Conservation (phyloP, 2,329 filamentous ascomycete genomes). For the Xylariales sp. region DNA sequence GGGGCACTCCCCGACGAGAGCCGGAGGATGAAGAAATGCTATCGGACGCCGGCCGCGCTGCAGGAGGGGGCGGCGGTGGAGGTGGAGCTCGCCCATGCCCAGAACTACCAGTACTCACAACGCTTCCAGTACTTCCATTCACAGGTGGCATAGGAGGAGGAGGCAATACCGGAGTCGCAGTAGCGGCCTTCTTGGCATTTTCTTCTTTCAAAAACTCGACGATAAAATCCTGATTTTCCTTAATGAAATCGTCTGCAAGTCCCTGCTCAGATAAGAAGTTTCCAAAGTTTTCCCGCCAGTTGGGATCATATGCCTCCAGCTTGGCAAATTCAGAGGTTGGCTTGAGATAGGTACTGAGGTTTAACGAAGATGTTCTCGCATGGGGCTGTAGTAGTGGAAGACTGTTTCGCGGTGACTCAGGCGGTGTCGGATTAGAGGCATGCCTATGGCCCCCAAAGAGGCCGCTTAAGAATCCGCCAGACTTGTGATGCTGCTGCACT, state of each 20-base stretch:
- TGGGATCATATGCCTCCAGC: conserved; percentile 72
- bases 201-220: conserved; percentile 72
- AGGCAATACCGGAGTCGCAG: conserved; percentile 54
- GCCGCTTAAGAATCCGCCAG: conserved; percentile 66
- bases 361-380: conserved; percentile 56
- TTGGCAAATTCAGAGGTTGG: conserved; percentile 68
- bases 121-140: conserved; percentile 50
- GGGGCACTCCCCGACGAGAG: conserved; percentile 59
- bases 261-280: conserved; percentile 72
- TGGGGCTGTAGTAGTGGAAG: conserved; percentile 52
- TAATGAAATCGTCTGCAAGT: conserved; percentile 74
- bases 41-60: conserved; percentile 48
- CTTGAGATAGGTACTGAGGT: conserved; percentile 57
- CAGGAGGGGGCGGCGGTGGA: conserved; percentile 50
- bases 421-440: conserved; percentile 66
- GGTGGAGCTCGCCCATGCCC: conserved; percentile 56
- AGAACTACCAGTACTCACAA: conserved; percentile 40
- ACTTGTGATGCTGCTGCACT: conserved; percentile 58
- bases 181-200: conserved; percentile 55
- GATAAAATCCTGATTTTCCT: conserved; percentile 76
- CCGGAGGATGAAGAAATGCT: conserved; percentile 51
- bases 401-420: conserved; percentile 64
- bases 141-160: conserved; percentile 52
- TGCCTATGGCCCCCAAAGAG: conserved; percentile 72
- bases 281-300: conserved; percentile 74